A percentile compares a stretch with the other conserved stretches of the same genome.
phyloP scores from a whole-genome alignment of 257 asterid genomes.

The Solanum bulbocastanum region DNA sequence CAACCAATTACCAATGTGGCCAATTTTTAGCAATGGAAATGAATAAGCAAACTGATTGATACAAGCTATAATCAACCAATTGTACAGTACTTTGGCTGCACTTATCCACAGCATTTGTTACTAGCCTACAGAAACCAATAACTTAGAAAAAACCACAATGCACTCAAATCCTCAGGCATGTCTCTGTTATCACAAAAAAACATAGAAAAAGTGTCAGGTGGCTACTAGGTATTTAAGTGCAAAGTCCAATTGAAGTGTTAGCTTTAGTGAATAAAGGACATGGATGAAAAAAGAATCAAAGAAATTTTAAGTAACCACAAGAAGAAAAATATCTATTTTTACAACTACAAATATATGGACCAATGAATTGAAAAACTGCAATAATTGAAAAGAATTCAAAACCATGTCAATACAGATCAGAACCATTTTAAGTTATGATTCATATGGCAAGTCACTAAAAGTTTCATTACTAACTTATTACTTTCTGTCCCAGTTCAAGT shows the following conservation, averaged over 20 bases:
- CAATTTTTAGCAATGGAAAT: not conserved
- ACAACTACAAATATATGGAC: not conserved
- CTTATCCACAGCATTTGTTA: not conserved
- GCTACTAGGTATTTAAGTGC: not conserved
- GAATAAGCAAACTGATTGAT: not conserved
- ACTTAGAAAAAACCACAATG: not conserved
- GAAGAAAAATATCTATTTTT: not conserved
- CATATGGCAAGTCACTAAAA: not conserved
- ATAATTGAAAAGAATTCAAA: not conserved
- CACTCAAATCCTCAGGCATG: not conserved
- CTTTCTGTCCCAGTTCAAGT: not conserved
- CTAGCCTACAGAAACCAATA: not conserved
- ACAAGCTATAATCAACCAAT: not conserved
- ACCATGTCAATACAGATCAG: not conserved
- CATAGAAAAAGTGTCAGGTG: not conserved
- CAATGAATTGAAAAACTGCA: not conserved
- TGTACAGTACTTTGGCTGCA: not conserved
- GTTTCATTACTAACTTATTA: not conserved
- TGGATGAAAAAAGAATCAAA: not conserved
- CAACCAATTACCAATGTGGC: not conserved
- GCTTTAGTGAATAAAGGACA: not conserved
- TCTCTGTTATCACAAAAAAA: not conserved
- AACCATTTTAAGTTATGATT: not conserved
- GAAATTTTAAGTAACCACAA: not conserved
- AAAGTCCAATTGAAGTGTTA: not conserved